These are phyloP conservation scores for Ulota crispa DNA, from an alignment of 225 moss, liverwort and hornwort genomes.

Conservation along the genomic window DNA sequence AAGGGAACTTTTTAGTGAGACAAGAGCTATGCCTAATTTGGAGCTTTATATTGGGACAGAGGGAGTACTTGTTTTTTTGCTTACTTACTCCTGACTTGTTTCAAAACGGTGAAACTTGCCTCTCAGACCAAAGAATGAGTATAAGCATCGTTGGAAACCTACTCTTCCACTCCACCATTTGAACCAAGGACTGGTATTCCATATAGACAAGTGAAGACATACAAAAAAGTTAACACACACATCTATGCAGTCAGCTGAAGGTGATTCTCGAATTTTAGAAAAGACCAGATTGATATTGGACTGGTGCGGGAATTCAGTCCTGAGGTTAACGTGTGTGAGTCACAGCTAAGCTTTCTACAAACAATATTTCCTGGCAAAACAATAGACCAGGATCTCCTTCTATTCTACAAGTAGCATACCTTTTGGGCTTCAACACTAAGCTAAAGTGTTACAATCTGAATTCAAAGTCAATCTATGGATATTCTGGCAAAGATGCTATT, in stretches of 20 bases:
- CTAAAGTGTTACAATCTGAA: too few species aligned
- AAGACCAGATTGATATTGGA: neutral
- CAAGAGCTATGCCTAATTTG: too few species aligned
- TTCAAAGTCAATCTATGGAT: too few species aligned
- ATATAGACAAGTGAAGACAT: slow-evolving; percentile 28
- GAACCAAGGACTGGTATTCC: slow-evolving; percentile 60
- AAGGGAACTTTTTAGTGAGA: too few species aligned
- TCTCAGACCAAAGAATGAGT: too few species aligned
- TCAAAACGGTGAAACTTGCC: too few species aligned
- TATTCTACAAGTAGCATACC: slow-evolving; percentile 41
- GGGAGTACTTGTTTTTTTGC: neutral
- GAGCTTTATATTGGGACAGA: too few species aligned
- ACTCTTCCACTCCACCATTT: slow-evolving; percentile 74
- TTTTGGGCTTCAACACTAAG: slow-evolving; percentile 70
- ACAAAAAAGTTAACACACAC: slow-evolving; percentile 5
- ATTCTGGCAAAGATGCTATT: too few species aligned
- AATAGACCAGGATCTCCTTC: neutral
- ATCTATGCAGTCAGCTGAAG: slow-evolving; percentile 9
- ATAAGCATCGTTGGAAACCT: slow-evolving; percentile 86
- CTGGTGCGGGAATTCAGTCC: slow-evolving; percentile 19
- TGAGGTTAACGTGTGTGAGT: neutral
- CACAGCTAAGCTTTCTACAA: neutral
- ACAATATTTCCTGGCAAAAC: neutral
- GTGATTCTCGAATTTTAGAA: neutral
- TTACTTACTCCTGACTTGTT: neutral